Base-by-base conservation (phyloP, 1,284 basidiomycete genomes). In the Tilletia indica region DNA sequence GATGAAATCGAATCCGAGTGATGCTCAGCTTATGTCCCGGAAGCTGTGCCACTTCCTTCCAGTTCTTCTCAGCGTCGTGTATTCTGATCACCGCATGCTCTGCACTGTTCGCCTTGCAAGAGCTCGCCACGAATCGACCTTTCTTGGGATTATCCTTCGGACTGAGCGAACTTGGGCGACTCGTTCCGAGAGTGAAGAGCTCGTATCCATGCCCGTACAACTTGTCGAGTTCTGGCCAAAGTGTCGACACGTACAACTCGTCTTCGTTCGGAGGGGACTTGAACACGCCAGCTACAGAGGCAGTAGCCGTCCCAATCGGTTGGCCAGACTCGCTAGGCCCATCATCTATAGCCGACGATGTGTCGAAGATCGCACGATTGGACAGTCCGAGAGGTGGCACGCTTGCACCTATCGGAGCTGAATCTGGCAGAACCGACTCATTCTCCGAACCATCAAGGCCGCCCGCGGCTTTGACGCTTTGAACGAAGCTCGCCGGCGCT, bases 161-260 rank as follows among this genome's bases (percentile, higher is more conserved):
- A 58, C 8, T 19, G 69, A 2, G n/a, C 72, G 72, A 36, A 76
- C 78, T 54, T 12, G 56, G 25, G 12, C 34, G 56, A 12, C 61
- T 39, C 21, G 71, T 75, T n/a, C 45, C 77, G 70, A 73, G 73
- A 19, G 68, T 71, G n/a, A 73, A 67, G 76, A 93, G 91, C 88
- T 99, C 97, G 82, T 97, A 98, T 45, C 94, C 94, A 85, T 99
- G 97, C 0, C 96, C 97, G 84, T 97, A 99, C 2, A 99, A 87
- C 84, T 99, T 99, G 82, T 99, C 96, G 0, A 91, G 79, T 75
- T 99, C 97, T 0, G 96, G 96, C 97, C 97, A 99, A 0, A 99
- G 88, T 0, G 96, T 98, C 14, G 89, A 88, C 0, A 90, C 89
- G 0, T 92, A 90, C 0, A 99, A 88, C 84, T 88, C 86, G 70